Evolutionary conservation across 2,329 filamentous ascomycete species (phyloP).

Genomic region (Diaporthe velutina): DNA sequence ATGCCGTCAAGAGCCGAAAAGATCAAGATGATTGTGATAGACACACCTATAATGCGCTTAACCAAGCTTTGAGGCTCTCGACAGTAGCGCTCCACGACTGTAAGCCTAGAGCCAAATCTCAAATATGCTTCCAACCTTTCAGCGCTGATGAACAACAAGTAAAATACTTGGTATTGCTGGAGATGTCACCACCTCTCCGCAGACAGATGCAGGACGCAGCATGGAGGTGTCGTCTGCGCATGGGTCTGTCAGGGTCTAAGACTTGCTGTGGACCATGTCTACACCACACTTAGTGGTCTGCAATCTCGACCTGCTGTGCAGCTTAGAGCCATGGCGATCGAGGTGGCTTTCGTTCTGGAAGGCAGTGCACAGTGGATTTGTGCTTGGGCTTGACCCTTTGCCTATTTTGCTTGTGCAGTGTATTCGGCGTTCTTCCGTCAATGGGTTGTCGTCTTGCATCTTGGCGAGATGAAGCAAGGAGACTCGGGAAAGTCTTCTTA

Average conservation of each 20-base stretch:
- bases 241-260: not conserved
- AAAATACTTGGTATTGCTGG: not conserved
- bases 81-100: not conserved
- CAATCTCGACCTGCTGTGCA: constrained; percentile 16
- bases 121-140: not conserved
- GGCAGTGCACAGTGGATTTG: not conserved
- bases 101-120: not conserved
- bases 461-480: not conserved
- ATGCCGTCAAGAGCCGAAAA: not conserved
- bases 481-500: not conserved
- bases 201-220: not conserved
- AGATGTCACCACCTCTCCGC: not conserved
- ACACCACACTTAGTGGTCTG: constrained; percentile 23
- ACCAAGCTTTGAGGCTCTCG: constrained; percentile 3
- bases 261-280: constrained; percentile 15
- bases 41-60: not conserved
- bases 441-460: not conserved
- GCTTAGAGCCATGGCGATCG: not conserved
- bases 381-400: not conserved
- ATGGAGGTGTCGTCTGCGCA: not conserved
- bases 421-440: constrained; percentile 3
- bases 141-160: not conserved
- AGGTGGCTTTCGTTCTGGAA: not conserved
- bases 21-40: not conserved
- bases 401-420: not conserved